Conservation (phyloP, 495 filamentous ascomycete species). For the Penicillium taxi region DNA sequence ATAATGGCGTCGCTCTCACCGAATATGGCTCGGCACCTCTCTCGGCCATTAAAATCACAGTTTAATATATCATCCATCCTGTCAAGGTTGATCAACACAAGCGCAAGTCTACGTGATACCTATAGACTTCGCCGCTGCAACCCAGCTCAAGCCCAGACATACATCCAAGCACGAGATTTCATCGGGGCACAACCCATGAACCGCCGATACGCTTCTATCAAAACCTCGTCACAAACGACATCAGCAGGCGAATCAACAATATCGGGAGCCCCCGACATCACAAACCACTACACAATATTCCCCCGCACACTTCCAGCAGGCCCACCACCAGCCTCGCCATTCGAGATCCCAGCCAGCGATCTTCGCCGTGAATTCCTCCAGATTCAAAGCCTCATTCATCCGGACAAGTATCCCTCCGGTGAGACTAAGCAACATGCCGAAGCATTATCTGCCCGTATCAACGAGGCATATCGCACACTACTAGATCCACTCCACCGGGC, state of each 20-base stretch:
- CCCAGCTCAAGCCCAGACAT: not conserved
- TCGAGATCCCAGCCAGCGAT: conserved; percentile 55
- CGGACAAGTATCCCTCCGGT: conserved; percentile 61
- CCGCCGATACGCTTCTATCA: conserved; percentile 15
- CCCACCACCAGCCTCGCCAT: conserved; percentile 69
- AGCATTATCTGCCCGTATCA: conserved; percentile 67
- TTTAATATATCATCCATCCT: not conserved
- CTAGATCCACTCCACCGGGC: conserved; percentile 66
- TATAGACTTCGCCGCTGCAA: conserved; percentile 4
- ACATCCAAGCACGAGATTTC: conserved; percentile 1
- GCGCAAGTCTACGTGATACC: conserved; percentile 3
- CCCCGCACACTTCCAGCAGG: conserved; percentile 70
- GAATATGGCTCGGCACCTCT: not conserved
- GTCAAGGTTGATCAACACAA: not conserved
- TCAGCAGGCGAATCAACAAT: conserved; percentile 5
- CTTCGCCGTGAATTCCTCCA: conserved; percentile 80
- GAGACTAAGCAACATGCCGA: conserved; percentile 56
- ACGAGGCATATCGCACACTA: conserved; percentile 83
- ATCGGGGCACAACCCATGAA: not conserved
- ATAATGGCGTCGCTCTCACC: not conserved
- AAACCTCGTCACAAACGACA: conserved; percentile 4
- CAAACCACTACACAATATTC: conserved; percentile 81
- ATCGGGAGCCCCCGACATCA: conserved; percentile 31
- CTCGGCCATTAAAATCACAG: not conserved
- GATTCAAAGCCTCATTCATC: conserved; percentile 72